Percentiles rank a stretch among this genome's conserved stretches.
Conservation (phyloP, 306 rosid genomes). For the Hippophae rhamnoides region DNA sequence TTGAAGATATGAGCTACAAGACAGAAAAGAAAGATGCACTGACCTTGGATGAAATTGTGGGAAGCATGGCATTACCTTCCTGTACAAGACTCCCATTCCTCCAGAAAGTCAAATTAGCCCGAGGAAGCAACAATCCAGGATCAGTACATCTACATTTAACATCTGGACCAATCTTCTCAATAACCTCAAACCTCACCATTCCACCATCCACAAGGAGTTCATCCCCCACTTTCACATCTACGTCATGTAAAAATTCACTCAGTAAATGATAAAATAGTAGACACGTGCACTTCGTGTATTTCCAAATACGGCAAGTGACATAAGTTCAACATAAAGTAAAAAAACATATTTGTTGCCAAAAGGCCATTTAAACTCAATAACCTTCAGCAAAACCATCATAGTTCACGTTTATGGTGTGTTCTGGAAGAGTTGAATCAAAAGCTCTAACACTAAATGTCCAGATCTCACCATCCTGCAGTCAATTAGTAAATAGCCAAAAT, state of each 20-base stretch:
- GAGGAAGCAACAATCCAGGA: constrained; percentile 85
- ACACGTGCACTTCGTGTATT: too few relatives aligned
- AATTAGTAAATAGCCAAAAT: too few relatives aligned
- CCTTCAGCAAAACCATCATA: constrained; percentile 95
- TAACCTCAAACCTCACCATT: constrained; percentile 90
- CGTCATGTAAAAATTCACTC: constrained; percentile 1
- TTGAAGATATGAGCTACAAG: too few relatives aligned
- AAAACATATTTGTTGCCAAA: neutral
- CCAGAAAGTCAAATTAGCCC: constrained; percentile 92
- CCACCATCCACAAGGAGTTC: constrained; percentile 96
- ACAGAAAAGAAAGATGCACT: neutral
- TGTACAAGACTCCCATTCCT: constrained; percentile 84
- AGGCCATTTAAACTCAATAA: neutral
- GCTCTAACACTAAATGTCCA: constrained; percentile 93
- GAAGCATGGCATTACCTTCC: constrained; percentile 94
- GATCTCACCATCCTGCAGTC: constrained; percentile 64
- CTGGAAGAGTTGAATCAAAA: constrained; percentile 53
- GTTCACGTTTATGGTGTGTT: constrained; percentile 64
- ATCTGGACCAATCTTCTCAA: constrained; percentile 86
- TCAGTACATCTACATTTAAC: constrained; percentile 82
- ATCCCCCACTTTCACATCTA: constrained; percentile 82
- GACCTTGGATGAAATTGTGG: constrained; percentile 90
- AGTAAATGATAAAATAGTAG: too few relatives aligned
- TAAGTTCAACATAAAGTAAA: too few relatives aligned
- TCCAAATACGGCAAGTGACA: too few relatives aligned